Conservation (phyloP, 1,284 basidiomycete species). For the Ustilago trichophora region DNA sequence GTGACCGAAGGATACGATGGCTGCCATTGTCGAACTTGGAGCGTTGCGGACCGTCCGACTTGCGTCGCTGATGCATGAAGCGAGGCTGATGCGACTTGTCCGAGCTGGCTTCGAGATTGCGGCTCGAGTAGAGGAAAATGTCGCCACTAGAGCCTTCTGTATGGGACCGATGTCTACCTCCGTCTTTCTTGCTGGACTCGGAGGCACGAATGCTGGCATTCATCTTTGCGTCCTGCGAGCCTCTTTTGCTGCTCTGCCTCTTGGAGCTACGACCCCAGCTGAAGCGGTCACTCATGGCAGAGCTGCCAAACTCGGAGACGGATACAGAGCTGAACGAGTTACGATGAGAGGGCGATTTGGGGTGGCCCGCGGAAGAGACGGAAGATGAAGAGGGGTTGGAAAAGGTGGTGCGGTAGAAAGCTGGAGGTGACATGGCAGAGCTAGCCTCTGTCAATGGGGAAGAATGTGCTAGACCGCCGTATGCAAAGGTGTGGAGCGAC, state of each 20-base stretch:
- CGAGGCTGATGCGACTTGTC: slow-evolving; percentile 11
- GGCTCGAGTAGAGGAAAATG: slow-evolving; percentile 39
- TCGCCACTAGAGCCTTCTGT: slow-evolving; percentile 43
- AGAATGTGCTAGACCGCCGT: slow-evolving; percentile 15
- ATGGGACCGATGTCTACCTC: slow-evolving; percentile 26
- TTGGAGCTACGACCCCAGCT: slow-evolving; percentile 41
- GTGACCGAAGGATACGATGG: slow-evolving; percentile 28
- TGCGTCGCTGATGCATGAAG: slow-evolving; percentile 39
- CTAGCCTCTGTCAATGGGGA: slow-evolving; percentile 16
- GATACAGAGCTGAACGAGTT: slow-evolving; percentile 49
- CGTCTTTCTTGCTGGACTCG: slow-evolving; percentile 10
- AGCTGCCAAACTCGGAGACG: slow-evolving; percentile 37
- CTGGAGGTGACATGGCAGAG: slow-evolving; percentile 22
- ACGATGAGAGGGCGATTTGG: slow-evolving; percentile 32
- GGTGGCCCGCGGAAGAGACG: slow-evolving; percentile 35
- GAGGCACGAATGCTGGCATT: slow-evolving; percentile 8
- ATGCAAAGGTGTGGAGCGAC: slow-evolving; percentile 31
- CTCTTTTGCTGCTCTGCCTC: slow-evolving; percentile 36
- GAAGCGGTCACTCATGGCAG: slow-evolving; percentile 32
- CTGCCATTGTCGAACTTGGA: slow-evolving; percentile 15
- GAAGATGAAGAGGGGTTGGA: slow-evolving; percentile 48
- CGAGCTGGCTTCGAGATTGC: slow-evolving; percentile 20
- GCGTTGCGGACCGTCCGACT: slow-evolving; percentile 37
- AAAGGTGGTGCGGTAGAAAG: slow-evolving; percentile 37
- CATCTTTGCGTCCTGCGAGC: slow-evolving; percentile 27